phyloP scores from a whole-genome alignment of 2,329 filamentous ascomycete species.

The Pseudovirgaria hyperparasitica region DNA sequence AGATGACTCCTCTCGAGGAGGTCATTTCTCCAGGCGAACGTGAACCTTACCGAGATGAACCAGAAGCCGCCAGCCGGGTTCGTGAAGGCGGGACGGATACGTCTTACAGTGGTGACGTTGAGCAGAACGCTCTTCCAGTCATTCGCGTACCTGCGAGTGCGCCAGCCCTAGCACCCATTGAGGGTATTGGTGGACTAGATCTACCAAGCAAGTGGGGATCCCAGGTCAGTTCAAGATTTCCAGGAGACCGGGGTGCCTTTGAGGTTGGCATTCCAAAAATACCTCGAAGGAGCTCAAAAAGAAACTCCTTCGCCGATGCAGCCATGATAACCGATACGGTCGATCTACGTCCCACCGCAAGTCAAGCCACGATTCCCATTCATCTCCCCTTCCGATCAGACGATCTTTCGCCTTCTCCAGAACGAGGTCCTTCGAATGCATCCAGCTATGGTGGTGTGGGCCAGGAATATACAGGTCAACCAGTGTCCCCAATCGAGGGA shows the following conservation, averaged over 20 bases:
- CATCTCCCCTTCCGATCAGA: constrained; percentile 24
- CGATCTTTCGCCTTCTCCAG: constrained; percentile 22
- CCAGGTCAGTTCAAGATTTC: constrained; percentile 36
- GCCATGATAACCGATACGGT: constrained; percentile 12
- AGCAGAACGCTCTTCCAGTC: constrained; percentile 28
- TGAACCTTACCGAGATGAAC: constrained; percentile 43
- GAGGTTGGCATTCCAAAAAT: constrained; percentile 34
- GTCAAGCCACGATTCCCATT: constrained; percentile 11
- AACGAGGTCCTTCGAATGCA: constrained; percentile 19
- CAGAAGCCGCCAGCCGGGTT: constrained; percentile 17
- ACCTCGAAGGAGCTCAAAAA: constrained; percentile 58
- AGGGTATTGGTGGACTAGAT: constrained; percentile 46
- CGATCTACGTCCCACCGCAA: constrained; percentile 17
- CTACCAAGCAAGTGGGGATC: constrained; percentile 52
- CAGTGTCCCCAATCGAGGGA: constrained; percentile 9
- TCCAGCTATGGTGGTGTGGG: no score
- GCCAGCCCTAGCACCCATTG: constrained; percentile 47
- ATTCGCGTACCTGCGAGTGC: constrained; percentile 36
- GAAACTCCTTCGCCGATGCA: constrained; percentile 16
- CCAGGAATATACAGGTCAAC: no score
- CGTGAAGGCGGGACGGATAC: constrained; percentile 7
- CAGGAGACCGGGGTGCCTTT: constrained; percentile 11
- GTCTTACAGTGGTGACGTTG: constrained; percentile 24
- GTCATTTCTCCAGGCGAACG: constrained; percentile 27
- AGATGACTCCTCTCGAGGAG: constrained; percentile 52